Evolutionary conservation across 1,284 basidiomycete genomes (phyloP), one percentile per base, ranked within the genome.

Genomic region (Trametes sp.): DNA sequence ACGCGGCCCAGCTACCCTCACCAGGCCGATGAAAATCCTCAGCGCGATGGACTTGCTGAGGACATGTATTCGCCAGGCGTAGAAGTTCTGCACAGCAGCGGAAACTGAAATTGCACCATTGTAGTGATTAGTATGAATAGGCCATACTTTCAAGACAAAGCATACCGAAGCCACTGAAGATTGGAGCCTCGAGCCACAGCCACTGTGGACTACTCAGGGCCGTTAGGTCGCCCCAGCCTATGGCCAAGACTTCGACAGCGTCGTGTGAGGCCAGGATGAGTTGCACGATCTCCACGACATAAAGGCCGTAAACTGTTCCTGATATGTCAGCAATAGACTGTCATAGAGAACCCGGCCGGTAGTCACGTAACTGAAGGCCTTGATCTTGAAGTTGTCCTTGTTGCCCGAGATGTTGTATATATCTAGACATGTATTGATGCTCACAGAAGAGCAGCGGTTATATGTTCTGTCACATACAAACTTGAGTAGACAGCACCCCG

Each of bases 131-230:
- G n/a, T 13, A 26, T 19, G n/a, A n/a, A n/a, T 16, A 21, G 3
- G 14, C n/a, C 8, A n/a, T n/a, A n/a, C n/a, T n/a, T n/a, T n/a
- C 21, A 9, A 36, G 35, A 14, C 35, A 14, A 4, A 36, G 14
- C 13, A 19, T 13, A 54, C 65, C 26, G 57, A 73, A 54, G 13
- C 68, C 71, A 21, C 62, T 69, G 56, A 74, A 64, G 6, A 73
- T 52, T 1, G 74, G 72, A 1, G 65, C 50, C n/a, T 64, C 65
- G 33, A 74, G 62, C 74, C 74, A 75, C 14, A 65, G 24, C 10
- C 64, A 58, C 10, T 71, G 59, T 4, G 65, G 52, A 7, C 53
- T 29, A 13, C 54, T 31, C 4, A 73, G 55, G 8, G 59, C 58
- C 2, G 36, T 9, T 0, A 56, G 26, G 46, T 76, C 59, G 1